Conservation (phyloP, 495 filamentous ascomycete species). For the Aspergillus panamensis region DNA sequence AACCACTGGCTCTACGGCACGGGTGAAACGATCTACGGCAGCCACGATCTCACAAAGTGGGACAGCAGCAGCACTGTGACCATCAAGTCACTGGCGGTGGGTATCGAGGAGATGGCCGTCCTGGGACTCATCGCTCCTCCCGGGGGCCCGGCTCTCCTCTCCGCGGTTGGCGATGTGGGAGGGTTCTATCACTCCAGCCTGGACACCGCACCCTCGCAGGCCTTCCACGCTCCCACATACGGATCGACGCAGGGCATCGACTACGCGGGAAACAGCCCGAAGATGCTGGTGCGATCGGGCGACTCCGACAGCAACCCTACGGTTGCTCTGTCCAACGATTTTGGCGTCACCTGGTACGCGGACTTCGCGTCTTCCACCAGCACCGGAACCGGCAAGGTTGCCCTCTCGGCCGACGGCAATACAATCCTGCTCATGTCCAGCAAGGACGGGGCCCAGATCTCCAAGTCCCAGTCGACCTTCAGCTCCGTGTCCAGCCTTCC, state of each 20-base stretch:
- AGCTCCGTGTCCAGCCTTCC: conserved; percentile 14
- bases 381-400: conserved; percentile 11
- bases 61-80: conserved; percentile 10
- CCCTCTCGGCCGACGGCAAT: conserved; percentile 14
- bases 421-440: conserved; percentile 14
- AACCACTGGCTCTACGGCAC: conserved; percentile 23
- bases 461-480: conserved; percentile 6
- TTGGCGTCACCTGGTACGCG: conserved; percentile 16
- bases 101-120: conserved; percentile 18
- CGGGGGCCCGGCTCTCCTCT: conserved; percentile 14
- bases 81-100: conserved; percentile 11
- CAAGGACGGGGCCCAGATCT: conserved; percentile 3
- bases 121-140: conserved; percentile 15
- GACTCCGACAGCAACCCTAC: conserved; percentile 10
- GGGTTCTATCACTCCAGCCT: conserved; percentile 17
- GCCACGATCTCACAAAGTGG: conserved; percentile 14
- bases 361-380: conserved; percentile 13
- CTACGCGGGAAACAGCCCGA: conserved; percentile 18
- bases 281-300: conserved; percentile 16
- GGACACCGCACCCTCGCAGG: conserved; percentile 4
- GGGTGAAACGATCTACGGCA: conserved; percentile 15
- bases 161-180: conserved; percentile 15
- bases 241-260: conserved; percentile 16
- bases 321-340: conserved; percentile 14
- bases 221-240: conserved; percentile 14